These are phyloP conservation scores for Arthrobotrys sphaeroides DNA, from an alignment of 2,329 filamentous ascomycete genomes.

Conservation along the genomic window DNA sequence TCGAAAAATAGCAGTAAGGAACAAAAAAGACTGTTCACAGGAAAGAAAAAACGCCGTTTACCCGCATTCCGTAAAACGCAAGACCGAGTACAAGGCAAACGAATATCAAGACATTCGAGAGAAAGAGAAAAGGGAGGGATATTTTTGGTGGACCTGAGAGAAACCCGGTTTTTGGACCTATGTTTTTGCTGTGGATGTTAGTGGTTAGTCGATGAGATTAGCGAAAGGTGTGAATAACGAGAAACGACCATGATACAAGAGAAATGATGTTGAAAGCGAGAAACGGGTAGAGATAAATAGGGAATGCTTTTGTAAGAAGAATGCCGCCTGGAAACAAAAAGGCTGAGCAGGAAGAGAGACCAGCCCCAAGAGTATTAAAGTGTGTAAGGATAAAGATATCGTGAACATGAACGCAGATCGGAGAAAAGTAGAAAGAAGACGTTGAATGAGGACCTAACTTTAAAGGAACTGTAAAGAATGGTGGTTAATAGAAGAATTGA, in stretches of 20 bases:
- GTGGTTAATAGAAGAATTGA: conserved; percentile 14
- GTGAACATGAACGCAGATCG: neutral
- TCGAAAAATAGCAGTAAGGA: neutral
- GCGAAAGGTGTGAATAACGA: conserved; percentile 14
- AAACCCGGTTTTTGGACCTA: conserved; percentile 20
- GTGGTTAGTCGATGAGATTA: conserved; percentile 42
- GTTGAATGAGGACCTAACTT: conserved; percentile 11
- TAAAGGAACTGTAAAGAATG: conserved; percentile 1
- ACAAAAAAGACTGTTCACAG: conserved; percentile 25
- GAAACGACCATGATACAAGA: neutral
- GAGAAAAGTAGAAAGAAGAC: neutral
- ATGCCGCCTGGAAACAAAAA: conserved; percentile 12
- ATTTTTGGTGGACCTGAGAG: conserved; percentile 51
- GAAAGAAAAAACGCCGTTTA: conserved; percentile 38
- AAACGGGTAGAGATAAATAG: conserved; percentile 7
- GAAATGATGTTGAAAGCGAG: neutral
- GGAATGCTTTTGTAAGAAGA: conserved; percentile 42
- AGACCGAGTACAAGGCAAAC: conserved; percentile 14
- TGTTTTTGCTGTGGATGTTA: conserved; percentile 44
- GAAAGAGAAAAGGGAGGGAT: neutral
- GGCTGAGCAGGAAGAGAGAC: conserved; percentile 22
- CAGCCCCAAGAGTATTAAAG: conserved; percentile 41
- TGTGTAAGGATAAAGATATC: conserved; percentile 28
- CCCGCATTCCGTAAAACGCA: conserved; percentile 28
- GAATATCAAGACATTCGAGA: neutral